Evolutionary conservation across 2,329 filamentous ascomycete species (phyloP).

Genomic region (Passalora sequoiae): DNA sequence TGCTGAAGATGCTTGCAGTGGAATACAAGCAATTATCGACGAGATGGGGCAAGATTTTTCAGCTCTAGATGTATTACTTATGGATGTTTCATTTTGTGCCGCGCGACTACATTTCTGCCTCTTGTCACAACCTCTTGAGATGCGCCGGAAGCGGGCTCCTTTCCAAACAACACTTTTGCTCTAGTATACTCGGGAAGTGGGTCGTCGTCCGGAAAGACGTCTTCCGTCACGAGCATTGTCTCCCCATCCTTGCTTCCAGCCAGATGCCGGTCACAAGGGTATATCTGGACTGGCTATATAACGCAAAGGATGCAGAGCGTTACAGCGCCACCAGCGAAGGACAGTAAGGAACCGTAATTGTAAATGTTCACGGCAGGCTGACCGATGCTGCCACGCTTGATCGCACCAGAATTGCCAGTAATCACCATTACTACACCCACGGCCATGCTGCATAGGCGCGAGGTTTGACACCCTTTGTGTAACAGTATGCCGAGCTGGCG

Average conservation of each 20-base stretch:
- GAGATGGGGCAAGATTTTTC: constrained; percentile 36
- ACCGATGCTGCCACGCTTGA: constrained; percentile 17
- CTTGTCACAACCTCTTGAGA: neutral
- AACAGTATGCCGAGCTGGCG: constrained; percentile 20
- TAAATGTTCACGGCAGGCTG: constrained; percentile 22
- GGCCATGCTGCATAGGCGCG: constrained; percentile 20
- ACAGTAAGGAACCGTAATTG: constrained; percentile 22
- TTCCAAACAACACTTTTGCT: constrained; percentile 15
- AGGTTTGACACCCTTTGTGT: constrained; percentile 19
- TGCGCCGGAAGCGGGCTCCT: constrained; percentile 7
- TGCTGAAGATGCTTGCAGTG: constrained; percentile 34
- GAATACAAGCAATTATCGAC: constrained; percentile 29
- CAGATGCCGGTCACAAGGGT: constrained; percentile 14
- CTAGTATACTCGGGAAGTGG: constrained; percentile 17
- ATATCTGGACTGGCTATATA: constrained; percentile 20
- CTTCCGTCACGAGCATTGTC: constrained; percentile 20
- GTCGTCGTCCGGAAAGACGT: constrained; percentile 22
- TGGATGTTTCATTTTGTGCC: no score
- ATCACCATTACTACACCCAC: constrained; percentile 22
- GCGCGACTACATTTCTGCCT: constrained; percentile 1
- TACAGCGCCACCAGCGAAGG: constrained; percentile 14
- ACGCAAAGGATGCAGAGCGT: constrained; percentile 16
- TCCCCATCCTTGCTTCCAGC: constrained; percentile 18
- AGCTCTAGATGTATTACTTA: no score
- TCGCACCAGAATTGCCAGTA: constrained; percentile 18